A percentile compares a stretch with the other conserved stretches of the same genome.
Evolutionary conservation across 1,284 basidiomycete species (phyloP).

Genomic region (Bondarzewia mesenterica): DNA sequence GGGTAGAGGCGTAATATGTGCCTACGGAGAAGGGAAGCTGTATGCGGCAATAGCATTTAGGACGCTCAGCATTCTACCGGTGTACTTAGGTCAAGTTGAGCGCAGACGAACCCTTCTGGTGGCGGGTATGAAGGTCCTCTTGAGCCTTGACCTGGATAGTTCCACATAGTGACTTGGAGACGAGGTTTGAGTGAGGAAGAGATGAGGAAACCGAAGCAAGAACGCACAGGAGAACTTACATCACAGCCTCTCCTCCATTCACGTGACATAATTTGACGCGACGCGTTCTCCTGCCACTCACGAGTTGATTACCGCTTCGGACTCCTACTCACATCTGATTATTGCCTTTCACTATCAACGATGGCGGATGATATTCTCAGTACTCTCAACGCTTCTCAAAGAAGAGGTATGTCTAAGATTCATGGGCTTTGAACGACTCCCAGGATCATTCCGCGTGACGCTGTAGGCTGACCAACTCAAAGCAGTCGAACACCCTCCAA

Average conservation of each 20-base stretch:
- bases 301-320: neutral
- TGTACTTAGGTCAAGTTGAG: too few relatives aligned
- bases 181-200: too few relatives aligned
- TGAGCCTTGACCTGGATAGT: neutral
- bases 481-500: conserved; percentile 65
- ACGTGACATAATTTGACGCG: neutral
- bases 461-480: too few relatives aligned
- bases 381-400: neutral
- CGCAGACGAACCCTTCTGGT: conserved; percentile 1
- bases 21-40: conserved; percentile 9
- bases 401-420: neutral
- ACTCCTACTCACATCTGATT: neutral
- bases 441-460: too few relatives aligned
- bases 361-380: neutral
- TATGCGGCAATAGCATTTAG: too few relatives aligned
- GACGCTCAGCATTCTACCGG: too few relatives aligned
- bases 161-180: neutral
- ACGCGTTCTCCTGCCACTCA: neutral
- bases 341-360: neutral
- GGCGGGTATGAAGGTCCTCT: neutral
- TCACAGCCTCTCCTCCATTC: too few relatives aligned
- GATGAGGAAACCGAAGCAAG: too few relatives aligned
- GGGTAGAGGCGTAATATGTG: conserved; percentile 5
- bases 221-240: too few relatives aligned
- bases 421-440: too few relatives aligned